Evolutionary conservation across 768 basidiomycete species (phyloP), one percentile per base, ranked within the genome.

Genomic region (Mycena galopus): DNA sequence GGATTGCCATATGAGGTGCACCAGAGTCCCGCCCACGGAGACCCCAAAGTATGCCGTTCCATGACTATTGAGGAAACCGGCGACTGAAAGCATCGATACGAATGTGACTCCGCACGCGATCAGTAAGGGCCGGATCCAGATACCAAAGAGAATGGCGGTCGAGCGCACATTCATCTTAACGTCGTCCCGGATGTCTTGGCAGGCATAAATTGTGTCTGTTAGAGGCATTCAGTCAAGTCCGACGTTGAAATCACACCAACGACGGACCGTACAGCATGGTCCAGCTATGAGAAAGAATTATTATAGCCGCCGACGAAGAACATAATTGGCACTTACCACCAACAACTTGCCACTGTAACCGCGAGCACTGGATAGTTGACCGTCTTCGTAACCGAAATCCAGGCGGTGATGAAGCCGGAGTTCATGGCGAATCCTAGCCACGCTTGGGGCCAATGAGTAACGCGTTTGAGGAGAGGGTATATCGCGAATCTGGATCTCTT

Each of bases 171-270:
- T 92, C 67, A 89, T 90, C 61, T 88, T 86, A 47, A 91, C 80
- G 79, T 95, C 94, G 82, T 94, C 94, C 67, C 86, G 81, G 67
- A 92, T 91, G 80, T 95, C 94, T 84, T 94, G 89, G 78, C 92
- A 94, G 21, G 92, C 93, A 78, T 95, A 95, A 71, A 93, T 90
- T 10, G 92, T 92, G 79, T 93, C 87, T 80, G 47, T 14, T 37
- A 60, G 21, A 12, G 8, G 11, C 23, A 5, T 23, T 17, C 7
- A 44, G 11, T 72, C 29, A 50, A 70, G 17, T 10, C 21, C 23
- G 16, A 63, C 10, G 2, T 55, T 71, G 51, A 33, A 19, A 29
- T 29, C 4, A 35, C 7, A 23, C 16, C 14, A 35, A 4, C 21
- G 16, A 71, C 70, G 0, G 1, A 72, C 71, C 71, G 14, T 72